Conservation (phyloP, 2,329 filamentous ascomycete species). For the Colletotrichum sp. region DNA sequence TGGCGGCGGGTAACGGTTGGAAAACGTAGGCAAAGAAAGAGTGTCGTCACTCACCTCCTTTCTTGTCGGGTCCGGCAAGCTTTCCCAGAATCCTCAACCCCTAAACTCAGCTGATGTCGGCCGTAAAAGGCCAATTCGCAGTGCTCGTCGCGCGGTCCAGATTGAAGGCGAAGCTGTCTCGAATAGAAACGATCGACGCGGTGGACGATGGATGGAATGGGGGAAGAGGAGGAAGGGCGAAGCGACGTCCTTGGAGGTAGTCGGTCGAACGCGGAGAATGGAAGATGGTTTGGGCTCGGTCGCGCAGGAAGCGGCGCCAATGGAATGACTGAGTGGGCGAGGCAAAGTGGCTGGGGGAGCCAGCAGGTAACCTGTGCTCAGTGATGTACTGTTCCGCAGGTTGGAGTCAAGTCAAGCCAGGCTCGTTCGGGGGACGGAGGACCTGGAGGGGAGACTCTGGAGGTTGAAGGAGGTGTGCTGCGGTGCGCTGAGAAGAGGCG, state of each 20-base stretch:
- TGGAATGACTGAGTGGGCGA: constrained; percentile 18
- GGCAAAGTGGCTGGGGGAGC: constrained; percentile 16
- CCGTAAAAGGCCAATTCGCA: constrained; percentile 28
- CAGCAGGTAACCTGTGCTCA: background rate
- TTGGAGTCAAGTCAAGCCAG: constrained; percentile 6
- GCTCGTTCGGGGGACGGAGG: background rate
- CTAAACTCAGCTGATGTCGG: constrained; percentile 29
- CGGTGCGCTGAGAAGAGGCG: background rate
- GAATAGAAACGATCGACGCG: constrained; percentile 6
- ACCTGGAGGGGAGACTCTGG: background rate
- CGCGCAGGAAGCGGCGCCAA: constrained; percentile 22
- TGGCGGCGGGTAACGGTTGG: background rate
- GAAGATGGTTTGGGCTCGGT: constrained; percentile 21
- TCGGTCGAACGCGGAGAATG: constrained; percentile 22
- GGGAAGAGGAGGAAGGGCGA: background rate
- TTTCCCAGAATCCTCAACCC: constrained; percentile 27
- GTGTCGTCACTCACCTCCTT: constrained; percentile 19
- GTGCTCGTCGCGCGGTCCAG: constrained; percentile 17
- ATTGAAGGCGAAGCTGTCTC: constrained; percentile 1
- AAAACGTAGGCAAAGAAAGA: background rate
- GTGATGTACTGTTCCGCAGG: background rate
- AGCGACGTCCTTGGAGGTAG: constrained; percentile 6
- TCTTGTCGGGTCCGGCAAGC: constrained; percentile 19
- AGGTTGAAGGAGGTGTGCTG: background rate
- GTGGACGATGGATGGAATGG: constrained; percentile 18